Evolutionary conservation across 768 basidiomycete species (phyloP).

Genomic region (Russula foetens): DNA sequence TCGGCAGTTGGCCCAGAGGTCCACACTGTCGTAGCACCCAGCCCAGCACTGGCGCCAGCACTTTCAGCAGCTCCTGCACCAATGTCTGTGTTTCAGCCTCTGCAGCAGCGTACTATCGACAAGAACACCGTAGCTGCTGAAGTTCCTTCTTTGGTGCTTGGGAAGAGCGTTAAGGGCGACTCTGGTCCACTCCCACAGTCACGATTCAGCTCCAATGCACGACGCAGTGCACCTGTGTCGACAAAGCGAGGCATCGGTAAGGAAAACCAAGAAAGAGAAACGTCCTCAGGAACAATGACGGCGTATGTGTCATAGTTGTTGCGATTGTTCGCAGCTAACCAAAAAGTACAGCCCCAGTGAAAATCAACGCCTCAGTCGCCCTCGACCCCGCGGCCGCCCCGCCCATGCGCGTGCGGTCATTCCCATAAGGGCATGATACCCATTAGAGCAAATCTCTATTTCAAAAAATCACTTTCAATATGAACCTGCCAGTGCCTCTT

Average conservation of each 20-base stretch:
- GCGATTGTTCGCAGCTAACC: background rate
- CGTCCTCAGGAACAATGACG: slow-evolving; percentile 33
- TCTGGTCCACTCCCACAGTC: slow-evolving; percentile 33
- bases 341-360: slow-evolving; percentile 30
- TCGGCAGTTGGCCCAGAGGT: slow-evolving; percentile 30
- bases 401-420: slow-evolving; percentile 25
- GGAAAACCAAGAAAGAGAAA: slow-evolving; percentile 42
- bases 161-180: slow-evolving; percentile 27
- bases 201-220: slow-evolving; percentile 45
- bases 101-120: slow-evolving; percentile 12
- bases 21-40: slow-evolving; percentile 18
- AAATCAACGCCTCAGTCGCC: slow-evolving; percentile 37
- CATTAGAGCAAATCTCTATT: no score
- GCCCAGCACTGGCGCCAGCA: slow-evolving; percentile 21
- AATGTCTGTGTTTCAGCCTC: slow-evolving; percentile 20
- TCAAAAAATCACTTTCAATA: background rate
- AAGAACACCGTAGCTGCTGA: slow-evolving; percentile 1
- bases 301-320: slow-evolving; percentile 40
- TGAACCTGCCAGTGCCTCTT: background rate
- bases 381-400: slow-evolving; percentile 38
- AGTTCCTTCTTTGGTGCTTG: slow-evolving; percentile 34
- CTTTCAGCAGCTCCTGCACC: slow-evolving; percentile 30
- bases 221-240: slow-evolving; percentile 54
- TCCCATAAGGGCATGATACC: background rate
- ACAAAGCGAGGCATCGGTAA: slow-evolving; percentile 51